Percentiles rank a stretch among this genome's conserved stretches.
These are phyloP conservation scores for Bothriochloa decipiens DNA, from an alignment of 176 grass and related monocot species.

Conservation along the genomic window DNA sequence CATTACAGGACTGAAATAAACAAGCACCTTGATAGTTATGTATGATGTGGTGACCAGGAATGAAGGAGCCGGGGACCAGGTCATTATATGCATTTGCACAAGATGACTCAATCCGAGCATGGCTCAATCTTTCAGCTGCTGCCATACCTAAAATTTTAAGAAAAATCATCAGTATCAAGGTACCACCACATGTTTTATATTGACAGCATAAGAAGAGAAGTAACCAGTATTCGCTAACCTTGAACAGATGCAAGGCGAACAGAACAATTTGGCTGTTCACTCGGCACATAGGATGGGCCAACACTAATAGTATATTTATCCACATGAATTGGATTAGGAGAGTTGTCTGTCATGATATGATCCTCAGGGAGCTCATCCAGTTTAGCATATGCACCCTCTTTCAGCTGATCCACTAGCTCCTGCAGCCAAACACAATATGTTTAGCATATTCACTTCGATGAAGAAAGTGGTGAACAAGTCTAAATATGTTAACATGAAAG, in stretches of 20 bases:
- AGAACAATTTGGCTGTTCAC: background rate
- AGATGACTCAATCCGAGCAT: background rate
- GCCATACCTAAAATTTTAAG: background rate
- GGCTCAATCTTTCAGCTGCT: background rate
- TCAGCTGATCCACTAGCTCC: background rate
- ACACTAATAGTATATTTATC: background rate
- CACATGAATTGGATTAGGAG: background rate
- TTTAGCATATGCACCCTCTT: background rate
- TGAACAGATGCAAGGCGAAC: background rate
- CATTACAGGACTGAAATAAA: background rate
- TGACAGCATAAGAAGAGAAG: background rate
- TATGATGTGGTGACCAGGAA: background rate
- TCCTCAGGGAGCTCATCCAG: background rate
- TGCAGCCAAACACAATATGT: slow-evolving; percentile 20
- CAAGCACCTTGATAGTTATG: slow-evolving; percentile 9
- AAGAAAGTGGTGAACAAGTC: background rate
- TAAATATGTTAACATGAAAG: background rate
- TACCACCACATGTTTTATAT: background rate
- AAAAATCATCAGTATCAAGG: background rate
- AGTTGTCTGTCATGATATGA: background rate
- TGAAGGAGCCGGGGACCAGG: no score
- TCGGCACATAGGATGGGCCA: background rate
- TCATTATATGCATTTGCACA: background rate
- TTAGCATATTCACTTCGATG: background rate
- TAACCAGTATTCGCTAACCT: background rate